phyloP scores from a whole-genome alignment of 169 alveolate genomes.

The Eimeria falciformis region DNA sequence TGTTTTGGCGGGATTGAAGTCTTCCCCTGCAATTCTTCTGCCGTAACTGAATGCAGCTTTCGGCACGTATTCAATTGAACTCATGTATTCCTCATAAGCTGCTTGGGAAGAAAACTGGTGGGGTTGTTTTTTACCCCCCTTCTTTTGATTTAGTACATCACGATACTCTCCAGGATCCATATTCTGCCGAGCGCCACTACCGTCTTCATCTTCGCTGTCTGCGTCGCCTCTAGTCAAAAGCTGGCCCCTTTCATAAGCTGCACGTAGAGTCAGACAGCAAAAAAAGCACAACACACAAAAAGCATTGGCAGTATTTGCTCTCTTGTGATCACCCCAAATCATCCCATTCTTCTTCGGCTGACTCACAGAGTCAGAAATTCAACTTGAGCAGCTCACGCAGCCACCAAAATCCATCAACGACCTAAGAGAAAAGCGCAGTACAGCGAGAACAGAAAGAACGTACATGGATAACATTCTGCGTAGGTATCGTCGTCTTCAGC shows the following conservation, averaged over 20 bases:
- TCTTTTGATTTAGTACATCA: neutral
- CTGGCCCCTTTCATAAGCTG: constrained; percentile 11
- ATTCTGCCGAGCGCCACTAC: neutral
- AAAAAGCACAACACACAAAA: neutral
- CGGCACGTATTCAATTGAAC: constrained; percentile 41
- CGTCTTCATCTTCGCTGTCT: constrained; percentile 20
- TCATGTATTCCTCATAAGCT: constrained; percentile 13
- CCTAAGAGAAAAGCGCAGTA: too few species aligned
- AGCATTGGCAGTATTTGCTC: too few species aligned
- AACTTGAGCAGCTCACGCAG: too few species aligned
- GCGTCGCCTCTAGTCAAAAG: neutral
- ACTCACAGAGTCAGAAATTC: too few species aligned
- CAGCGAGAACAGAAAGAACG: neutral
- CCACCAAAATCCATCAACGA: too few species aligned
- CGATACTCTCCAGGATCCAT: neutral
- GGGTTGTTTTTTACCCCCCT: neutral
- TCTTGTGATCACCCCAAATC: too few species aligned
- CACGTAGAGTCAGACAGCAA: neutral
- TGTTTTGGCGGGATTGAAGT: neutral
- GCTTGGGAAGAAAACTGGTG: constrained; percentile 8
- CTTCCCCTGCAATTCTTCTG: constrained; percentile 37
- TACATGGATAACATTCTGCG: constrained; percentile 24
- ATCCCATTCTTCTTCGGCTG: too few species aligned
- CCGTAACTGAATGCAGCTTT: constrained; percentile 61
- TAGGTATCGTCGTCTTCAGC: constrained; percentile 20